These are phyloP conservation scores for Rhododendron ferrugineum DNA, from an alignment of 148 eudicot species.

Conservation along the genomic window DNA sequence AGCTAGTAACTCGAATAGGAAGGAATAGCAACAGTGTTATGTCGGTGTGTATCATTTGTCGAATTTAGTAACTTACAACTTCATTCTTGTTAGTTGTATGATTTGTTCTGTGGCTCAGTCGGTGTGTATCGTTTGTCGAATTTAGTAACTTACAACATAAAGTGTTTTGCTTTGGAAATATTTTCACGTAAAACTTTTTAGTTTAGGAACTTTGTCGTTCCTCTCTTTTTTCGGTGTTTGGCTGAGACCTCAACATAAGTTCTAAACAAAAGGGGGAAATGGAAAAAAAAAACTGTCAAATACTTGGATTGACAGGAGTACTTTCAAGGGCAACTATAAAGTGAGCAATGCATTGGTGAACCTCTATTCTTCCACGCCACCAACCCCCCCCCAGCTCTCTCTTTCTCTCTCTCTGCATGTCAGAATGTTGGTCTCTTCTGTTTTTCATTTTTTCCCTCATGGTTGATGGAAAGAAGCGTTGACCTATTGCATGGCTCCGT, in stretches of 20 bases:
- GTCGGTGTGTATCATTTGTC: constrained; percentile 51
- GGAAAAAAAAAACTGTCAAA: neutral
- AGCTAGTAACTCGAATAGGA: constrained; percentile 96
- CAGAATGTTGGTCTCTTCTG: neutral
- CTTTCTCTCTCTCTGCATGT: neutral
- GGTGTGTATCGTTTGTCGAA: neutral
- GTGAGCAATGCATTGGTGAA: neutral
- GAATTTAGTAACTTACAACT: neutral
- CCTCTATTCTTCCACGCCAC: neutral
- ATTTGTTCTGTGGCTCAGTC: neutral
- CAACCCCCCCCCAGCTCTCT: neutral
- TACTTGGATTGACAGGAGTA: neutral
- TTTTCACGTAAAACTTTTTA: neutral
- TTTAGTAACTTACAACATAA: neutral
- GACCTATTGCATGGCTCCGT: neutral
- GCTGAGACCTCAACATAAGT: neutral
- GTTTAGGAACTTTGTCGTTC: neutral
- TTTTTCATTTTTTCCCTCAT: neutral
- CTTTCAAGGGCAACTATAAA: neutral
- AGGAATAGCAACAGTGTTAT: constrained; percentile 80
- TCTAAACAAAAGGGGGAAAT: neutral
- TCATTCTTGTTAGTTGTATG: neutral
- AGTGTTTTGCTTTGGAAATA: neutral
- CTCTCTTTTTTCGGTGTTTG: neutral
- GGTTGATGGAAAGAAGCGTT: neutral